phyloP scores from a whole-genome alignment of 805 yeast genomes.

The Wickerhamomyces ciferrii region DNA sequence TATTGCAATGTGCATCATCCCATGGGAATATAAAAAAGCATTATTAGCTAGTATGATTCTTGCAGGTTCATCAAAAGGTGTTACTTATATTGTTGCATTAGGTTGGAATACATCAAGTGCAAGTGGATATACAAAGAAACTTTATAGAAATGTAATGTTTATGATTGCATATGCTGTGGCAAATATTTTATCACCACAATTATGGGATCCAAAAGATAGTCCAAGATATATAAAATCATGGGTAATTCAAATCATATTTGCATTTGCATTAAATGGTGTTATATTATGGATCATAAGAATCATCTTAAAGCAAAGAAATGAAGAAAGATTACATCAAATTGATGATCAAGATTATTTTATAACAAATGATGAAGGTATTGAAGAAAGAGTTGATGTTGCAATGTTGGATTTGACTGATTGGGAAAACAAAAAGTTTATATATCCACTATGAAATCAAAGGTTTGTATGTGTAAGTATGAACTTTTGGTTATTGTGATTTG shows the following conservation, averaged over 20 bases:
- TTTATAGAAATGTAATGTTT: constrained; percentile 30
- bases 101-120: constrained; percentile 5
- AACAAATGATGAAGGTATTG: constrained; percentile 17
- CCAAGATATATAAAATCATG: constrained; percentile 36
- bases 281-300: constrained; percentile 28
- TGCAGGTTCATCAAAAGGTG: constrained; percentile 20
- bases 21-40: constrained; percentile 28
- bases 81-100: constrained; percentile 16
- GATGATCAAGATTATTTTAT: neutral
- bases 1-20: constrained; percentile 31
- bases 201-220: constrained; percentile 29
- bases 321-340: constrained; percentile 15
- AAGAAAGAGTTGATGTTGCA: constrained; percentile 29
- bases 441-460: constrained; percentile 40
- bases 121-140: constrained; percentile 38
- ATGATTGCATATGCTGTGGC: constrained; percentile 33
- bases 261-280: constrained; percentile 32
- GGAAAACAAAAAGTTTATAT: constrained; percentile 43
- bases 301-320: constrained; percentile 33
- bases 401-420: constrained; percentile 45
- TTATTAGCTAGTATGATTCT: constrained; percentile 23
- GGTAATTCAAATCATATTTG: constrained; percentile 41
- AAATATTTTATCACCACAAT: constrained; percentile 41
- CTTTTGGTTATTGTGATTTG: too few relatives aligned
- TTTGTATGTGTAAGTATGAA: too few relatives aligned